A percentile compares a stretch with the other conserved stretches of the same genome.
These are phyloP conservation scores for Galeopsis tetrahit DNA, from an alignment of 257 asterid species.

Conservation along the genomic window DNA sequence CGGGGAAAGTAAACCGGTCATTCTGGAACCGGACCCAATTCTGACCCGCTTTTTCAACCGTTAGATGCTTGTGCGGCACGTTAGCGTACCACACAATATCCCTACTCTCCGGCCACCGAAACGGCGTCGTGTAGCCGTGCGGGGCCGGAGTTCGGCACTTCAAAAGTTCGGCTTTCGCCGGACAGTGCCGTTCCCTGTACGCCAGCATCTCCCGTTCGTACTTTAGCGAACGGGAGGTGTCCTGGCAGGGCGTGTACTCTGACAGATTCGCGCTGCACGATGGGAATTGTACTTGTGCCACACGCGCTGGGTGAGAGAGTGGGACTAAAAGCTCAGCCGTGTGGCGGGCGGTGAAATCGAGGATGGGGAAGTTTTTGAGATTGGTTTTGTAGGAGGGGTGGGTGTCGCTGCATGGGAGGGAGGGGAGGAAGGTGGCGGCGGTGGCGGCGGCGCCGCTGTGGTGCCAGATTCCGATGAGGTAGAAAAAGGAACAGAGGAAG, in stretches of 20 bases:
- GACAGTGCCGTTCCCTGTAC: conserved; percentile 88
- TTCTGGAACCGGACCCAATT: conserved; percentile 90
- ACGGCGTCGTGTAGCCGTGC: conserved; percentile 68
- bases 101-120: conserved; percentile 91
- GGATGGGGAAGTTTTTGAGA: conserved; percentile 25
- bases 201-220: conserved; percentile 65
- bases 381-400: conserved; percentile 8
- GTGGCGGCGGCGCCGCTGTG: conserved; percentile 54
- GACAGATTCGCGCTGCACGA: conserved; percentile 56
- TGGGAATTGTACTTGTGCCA: conserved; percentile 45
- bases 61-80: conserved; percentile 94
- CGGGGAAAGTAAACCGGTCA: conserved; percentile 88
- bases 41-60: conserved; percentile 95
- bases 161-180: conserved; percentile 55
- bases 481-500: conserved; percentile 67
- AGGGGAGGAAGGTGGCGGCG: conserved; percentile 40
- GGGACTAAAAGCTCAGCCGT: conserved; percentile 55
- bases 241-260: conserved; percentile 95
- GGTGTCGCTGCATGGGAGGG: conserved; percentile 49
- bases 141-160: conserved; percentile 91
- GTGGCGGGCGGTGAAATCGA: conserved; percentile 78
- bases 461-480: conserved; percentile 74
- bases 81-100: conserved; percentile 86
- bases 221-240: conserved; percentile 58
- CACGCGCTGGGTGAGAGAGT: conserved; percentile 54